phyloP scores from a whole-genome alignment of 371 early-diverging fungal genomes.

The Haplosporangium sp. region DNA sequence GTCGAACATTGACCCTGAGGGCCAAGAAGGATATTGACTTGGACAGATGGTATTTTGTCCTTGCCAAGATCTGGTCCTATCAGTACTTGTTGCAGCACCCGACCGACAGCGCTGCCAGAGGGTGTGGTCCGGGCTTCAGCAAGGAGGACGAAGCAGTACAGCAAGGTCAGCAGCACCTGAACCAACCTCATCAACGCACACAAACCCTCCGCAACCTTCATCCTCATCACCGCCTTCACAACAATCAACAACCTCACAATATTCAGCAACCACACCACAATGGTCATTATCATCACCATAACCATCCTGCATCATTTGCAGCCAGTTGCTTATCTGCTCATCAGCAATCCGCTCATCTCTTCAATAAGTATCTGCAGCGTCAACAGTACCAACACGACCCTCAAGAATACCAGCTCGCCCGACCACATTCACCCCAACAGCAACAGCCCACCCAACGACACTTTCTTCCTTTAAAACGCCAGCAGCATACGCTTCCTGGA shows the following conservation, averaged over 20 bases:
- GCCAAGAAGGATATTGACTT: slow-evolving; percentile 28
- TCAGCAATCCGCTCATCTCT: slow-evolving; percentile 15
- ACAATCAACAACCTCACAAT: neutral
- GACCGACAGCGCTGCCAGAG: neutral
- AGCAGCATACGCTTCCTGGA: slow-evolving; percentile 9
- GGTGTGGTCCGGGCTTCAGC: neutral
- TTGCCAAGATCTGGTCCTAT: slow-evolving; percentile 28
- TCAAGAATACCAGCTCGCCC: slow-evolving; percentile 5
- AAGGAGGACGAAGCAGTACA: slow-evolving; percentile 7
- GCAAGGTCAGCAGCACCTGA: neutral
- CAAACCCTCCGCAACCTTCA: neutral
- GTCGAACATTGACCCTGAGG: slow-evolving; percentile 14
- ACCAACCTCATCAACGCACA: neutral
- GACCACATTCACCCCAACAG: neutral
- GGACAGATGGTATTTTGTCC: slow-evolving; percentile 32
- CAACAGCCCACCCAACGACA: slow-evolving; percentile 10
- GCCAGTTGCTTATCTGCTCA: slow-evolving; percentile 17
- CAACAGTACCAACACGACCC: slow-evolving; percentile 10
- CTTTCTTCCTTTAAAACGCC: neutral
- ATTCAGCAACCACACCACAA: too few species aligned
- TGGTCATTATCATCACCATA: neutral
- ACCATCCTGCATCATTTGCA: neutral
- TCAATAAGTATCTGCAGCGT: slow-evolving; percentile 17
- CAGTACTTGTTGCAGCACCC: slow-evolving; percentile 7
- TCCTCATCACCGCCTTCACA: neutral